Conservation (phyloP, 1,284 basidiomycete genomes). For the Microbotryomycetes sp. region DNA sequence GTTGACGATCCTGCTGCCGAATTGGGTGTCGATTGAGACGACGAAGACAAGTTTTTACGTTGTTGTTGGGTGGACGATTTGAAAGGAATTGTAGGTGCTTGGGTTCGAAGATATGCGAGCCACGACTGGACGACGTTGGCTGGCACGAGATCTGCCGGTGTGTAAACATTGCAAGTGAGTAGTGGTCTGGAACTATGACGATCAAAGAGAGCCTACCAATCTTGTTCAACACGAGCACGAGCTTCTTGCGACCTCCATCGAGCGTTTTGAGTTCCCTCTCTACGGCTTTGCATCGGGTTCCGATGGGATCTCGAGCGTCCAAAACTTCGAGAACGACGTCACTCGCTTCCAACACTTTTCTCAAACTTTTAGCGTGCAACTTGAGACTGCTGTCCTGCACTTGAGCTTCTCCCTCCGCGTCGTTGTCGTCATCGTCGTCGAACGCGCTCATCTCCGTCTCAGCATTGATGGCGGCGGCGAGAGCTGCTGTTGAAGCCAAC, state of each 20-base stretch:
- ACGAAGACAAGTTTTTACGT: slow-evolving; percentile 67
- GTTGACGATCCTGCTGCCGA: slow-evolving; percentile 59
- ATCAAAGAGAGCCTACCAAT: slow-evolving; percentile 57
- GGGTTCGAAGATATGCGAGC: slow-evolving; percentile 82
- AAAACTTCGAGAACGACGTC: slow-evolving; percentile 86
- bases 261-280: slow-evolving; percentile 82
- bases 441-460: slow-evolving; percentile 20
- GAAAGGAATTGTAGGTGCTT: slow-evolving; percentile 90
- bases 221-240: slow-evolving; percentile 87
- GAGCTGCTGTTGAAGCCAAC: slow-evolving; percentile 33
- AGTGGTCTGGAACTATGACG: slow-evolving; percentile 1
- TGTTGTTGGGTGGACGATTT: slow-evolving; percentile 76
- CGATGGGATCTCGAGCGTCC: slow-evolving; percentile 87
- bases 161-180: neutral
- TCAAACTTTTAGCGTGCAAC: slow-evolving; percentile 50
- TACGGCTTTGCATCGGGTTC: slow-evolving; percentile 74
- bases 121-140: slow-evolving; percentile 81
- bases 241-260: slow-evolving; percentile 75
- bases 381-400: slow-evolving; percentile 40
- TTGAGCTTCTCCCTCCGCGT: slow-evolving; percentile 38
- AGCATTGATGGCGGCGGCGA: slow-evolving; percentile 34
- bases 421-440: slow-evolving; percentile 17
- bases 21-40: slow-evolving; percentile 49
- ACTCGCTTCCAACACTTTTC: slow-evolving; percentile 87
- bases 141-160: slow-evolving; percentile 71